These are phyloP conservation scores for Prosopis cineraria DNA, from an alignment of 306 rosid species.

Conservation along the genomic window DNA sequence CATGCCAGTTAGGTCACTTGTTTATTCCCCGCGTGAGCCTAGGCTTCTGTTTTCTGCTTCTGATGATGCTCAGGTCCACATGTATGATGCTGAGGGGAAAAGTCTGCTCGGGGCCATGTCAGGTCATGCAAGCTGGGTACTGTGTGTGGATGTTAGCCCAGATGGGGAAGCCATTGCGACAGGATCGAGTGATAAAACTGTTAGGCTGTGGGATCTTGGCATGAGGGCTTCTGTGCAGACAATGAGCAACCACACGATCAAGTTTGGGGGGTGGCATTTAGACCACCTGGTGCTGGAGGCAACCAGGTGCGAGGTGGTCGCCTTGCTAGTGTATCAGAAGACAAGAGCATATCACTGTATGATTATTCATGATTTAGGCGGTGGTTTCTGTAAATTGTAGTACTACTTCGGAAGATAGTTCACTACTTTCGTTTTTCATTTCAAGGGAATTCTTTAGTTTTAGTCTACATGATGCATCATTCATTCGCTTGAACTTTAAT, in stretches of 20 bases:
- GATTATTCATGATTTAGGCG: conserved; percentile 65
- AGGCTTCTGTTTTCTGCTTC: conserved; percentile 84
- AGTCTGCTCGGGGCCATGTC: conserved; percentile 84
- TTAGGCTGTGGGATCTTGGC: conserved; percentile 87
- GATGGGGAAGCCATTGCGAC: conserved; percentile 90
- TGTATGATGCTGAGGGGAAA: conserved; percentile 93
- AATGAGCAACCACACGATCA: conserved; percentile 94
- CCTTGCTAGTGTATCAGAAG: conserved; percentile 95
- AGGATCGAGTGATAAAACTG: conserved; percentile 94
- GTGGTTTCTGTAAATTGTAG: conserved; percentile 12
- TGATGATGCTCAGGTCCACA: conserved; percentile 85
- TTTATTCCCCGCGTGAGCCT: conserved; percentile 79
- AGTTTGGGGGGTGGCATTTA: conserved; percentile 95
- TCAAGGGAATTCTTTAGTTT: conserved; percentile 39
- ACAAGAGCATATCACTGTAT: conserved; percentile 83
- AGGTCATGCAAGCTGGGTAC: conserved; percentile 90
- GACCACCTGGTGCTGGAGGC: conserved; percentile 79
- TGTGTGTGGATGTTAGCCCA: conserved; percentile 85
- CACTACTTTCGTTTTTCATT: conserved; percentile 24
- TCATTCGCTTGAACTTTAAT: conserved; percentile 10
- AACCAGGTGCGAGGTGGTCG: conserved; percentile 61
- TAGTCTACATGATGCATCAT: conserved; percentile 1
- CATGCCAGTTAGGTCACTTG: conserved; percentile 94
- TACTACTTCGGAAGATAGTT: conserved; percentile 18
- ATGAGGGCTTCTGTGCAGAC: conserved; percentile 95